phyloP scores from a whole-genome alignment of 2,329 filamentous ascomycete genomes.

The Colletotrichum tofieldiae region DNA sequence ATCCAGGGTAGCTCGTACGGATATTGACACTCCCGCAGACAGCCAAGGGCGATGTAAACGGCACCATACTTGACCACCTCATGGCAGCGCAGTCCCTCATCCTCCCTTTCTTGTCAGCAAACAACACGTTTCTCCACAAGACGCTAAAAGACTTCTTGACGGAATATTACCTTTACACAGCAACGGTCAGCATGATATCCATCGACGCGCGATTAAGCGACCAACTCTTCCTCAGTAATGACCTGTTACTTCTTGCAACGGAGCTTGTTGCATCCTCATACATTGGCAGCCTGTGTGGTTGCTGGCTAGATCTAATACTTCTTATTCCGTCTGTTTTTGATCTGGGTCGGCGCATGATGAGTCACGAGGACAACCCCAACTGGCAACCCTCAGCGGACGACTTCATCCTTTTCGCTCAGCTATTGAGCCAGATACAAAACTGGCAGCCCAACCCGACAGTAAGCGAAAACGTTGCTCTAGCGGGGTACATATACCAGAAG shows the following conservation, averaged over 20 bases:
- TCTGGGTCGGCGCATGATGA: slow-evolving; percentile 58
- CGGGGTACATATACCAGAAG: slow-evolving; percentile 61
- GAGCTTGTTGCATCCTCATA: slow-evolving; percentile 51
- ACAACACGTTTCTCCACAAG: slow-evolving; percentile 51
- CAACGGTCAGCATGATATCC: slow-evolving; percentile 63
- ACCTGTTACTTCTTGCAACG: slow-evolving; percentile 51
- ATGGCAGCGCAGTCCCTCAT: slow-evolving; percentile 61
- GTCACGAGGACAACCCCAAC: slow-evolving; percentile 45
- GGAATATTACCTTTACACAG: slow-evolving; percentile 65
- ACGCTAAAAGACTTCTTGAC: slow-evolving; percentile 62
- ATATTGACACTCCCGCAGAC: slow-evolving; percentile 47
- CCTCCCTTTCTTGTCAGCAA: slow-evolving; percentile 53
- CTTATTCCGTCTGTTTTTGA: slow-evolving; percentile 59
- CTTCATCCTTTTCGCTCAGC: slow-evolving; percentile 59
- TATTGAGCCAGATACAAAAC: slow-evolving; percentile 59
- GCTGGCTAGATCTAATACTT: slow-evolving; percentile 57
- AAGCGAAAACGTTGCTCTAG: slow-evolving; percentile 55
- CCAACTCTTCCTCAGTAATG: slow-evolving; percentile 51
- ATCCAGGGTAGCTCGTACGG: neutral
- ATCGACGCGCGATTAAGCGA: slow-evolving; percentile 52
- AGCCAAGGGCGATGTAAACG: slow-evolving; percentile 61
- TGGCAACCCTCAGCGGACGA: slow-evolving; percentile 55
- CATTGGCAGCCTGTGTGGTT: slow-evolving; percentile 56
- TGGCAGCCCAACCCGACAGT: slow-evolving; percentile 57
- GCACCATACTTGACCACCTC: slow-evolving; percentile 63